These are phyloP conservation scores for Cyberlindnera petersonii DNA, from an alignment of 805 yeast genomes.

Conservation along the genomic window DNA sequence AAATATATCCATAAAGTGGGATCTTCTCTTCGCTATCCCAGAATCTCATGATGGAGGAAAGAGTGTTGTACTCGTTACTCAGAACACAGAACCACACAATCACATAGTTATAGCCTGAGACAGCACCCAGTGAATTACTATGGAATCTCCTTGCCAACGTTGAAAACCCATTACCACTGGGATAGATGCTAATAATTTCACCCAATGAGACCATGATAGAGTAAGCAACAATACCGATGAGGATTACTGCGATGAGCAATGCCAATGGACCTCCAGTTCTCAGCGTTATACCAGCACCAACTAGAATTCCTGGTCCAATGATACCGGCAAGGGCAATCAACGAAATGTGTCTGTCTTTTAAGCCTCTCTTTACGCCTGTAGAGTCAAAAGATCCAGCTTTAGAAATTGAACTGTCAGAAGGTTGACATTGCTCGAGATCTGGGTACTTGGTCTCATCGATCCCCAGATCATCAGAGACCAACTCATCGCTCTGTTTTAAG, in stretches of 20 bases:
- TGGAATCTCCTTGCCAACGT: slow-evolving; percentile 49
- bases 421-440: not conserved
- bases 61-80: slow-evolving; percentile 53
- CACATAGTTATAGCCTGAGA: slow-evolving; percentile 52
- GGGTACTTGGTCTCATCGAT: slow-evolving; percentile 1
- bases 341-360: slow-evolving; percentile 50
- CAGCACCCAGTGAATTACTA: slow-evolving; percentile 52
- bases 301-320: slow-evolving; percentile 57
- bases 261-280: slow-evolving; percentile 51
- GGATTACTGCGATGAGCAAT: slow-evolving; percentile 41
- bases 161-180: slow-evolving; percentile 45
- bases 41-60: slow-evolving; percentile 41
- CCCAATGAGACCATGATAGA: slow-evolving; percentile 57
- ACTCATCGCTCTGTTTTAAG: not conserved
- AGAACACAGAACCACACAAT: slow-evolving; percentile 57
- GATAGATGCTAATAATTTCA: slow-evolving; percentile 51
- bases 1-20: slow-evolving; percentile 51
- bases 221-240: slow-evolving; percentile 51
- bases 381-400: not conserved
- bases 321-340: slow-evolving; percentile 53
- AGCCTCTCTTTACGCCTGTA: slow-evolving; percentile 40
- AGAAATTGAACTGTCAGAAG: not conserved
- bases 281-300: slow-evolving; percentile 51
- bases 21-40: slow-evolving; percentile 48
- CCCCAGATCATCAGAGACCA: not conserved